Evolutionary conservation across 306 rosid species (phyloP), one percentile per base, ranked within the genome.

Genomic region (Cicer arietinum): DNA sequence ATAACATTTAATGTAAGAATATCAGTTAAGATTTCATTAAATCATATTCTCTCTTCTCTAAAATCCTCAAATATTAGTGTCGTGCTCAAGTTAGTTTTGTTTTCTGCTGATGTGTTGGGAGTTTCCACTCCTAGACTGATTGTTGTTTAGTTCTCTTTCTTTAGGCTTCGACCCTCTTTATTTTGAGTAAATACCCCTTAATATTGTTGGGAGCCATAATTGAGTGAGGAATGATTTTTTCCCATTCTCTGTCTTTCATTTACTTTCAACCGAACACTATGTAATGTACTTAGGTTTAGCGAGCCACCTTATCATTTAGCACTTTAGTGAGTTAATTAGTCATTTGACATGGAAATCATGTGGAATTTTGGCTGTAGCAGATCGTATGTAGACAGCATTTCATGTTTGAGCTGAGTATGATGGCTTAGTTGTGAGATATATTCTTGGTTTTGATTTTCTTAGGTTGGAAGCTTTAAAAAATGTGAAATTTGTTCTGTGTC

Each of bases 391-490:
- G 68, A 18, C 12, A n/a, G 43, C 22, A 20, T 44, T n/a, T 11
- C 12, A n/a, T 71, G n/a, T 37, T 63, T 4, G 56, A 66, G 12
- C 58, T 61, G 14, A 65, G 78, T 47, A 40, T 77, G 17, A 40
- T 22, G 11, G 62, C 48, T 60, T 72, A 51, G 46, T 39, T 5
- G 53, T 71, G 14, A 65, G 73, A 56, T 66, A 73, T 53, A 50
- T 52, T 67, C 65, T 67, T 71, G 43, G 78, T 72, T 54, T 77
- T 44, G 42, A 58, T 35, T 73, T 77, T 44, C 46, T 64, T 67
- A 44, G 46, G 54, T 58, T 44, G 20, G 4, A 71, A 59, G 42
- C 66, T 43, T 78, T 40, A 39, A 5, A 41, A 74, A 7, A 74
- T 60, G 22, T 56, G 13, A 20, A 37, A 56, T 56, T 56, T 47